phyloP scores from a whole-genome alignment of 1,284 basidiomycete species.

The Mycena sp. region DNA sequence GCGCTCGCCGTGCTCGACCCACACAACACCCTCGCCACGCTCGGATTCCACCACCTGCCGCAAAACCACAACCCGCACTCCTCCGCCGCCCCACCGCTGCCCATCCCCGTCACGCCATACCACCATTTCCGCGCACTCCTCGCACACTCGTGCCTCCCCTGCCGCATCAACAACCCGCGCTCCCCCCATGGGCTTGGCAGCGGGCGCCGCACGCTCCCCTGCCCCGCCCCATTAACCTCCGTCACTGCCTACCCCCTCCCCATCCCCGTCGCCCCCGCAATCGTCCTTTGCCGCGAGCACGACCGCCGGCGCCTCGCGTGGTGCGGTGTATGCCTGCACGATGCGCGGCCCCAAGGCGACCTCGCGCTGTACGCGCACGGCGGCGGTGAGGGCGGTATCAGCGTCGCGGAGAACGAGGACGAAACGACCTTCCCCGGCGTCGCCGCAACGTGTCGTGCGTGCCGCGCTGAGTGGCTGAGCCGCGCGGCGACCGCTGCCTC shows the following conservation, averaged over 20 bases:
- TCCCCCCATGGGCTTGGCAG: slow-evolving; percentile 51
- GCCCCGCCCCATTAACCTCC: too few species aligned
- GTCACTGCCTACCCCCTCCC: too few species aligned
- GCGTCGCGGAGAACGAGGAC: too few species aligned
- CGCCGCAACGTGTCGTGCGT: slow-evolving; percentile 13
- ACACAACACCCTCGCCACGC: slow-evolving; percentile 49
- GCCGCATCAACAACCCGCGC: slow-evolving; percentile 70
- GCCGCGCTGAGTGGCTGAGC: slow-evolving; percentile 27
- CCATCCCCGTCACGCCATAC: slow-evolving; percentile 45
- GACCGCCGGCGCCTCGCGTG: slow-evolving; percentile 57
- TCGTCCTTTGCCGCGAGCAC: slow-evolving; percentile 72
- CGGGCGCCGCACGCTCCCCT: slow-evolving; percentile 54
- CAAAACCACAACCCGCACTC: slow-evolving; percentile 26
- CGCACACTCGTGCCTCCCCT: slow-evolving; percentile 64
- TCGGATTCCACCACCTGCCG: slow-evolving; percentile 42
- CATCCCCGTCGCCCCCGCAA: too few species aligned
- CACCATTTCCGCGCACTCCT: slow-evolving; percentile 53
- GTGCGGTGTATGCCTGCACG: slow-evolving; percentile 76
- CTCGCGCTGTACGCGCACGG: too few species aligned
- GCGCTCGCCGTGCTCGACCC: slow-evolving; percentile 65
- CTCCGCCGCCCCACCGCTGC: slow-evolving; percentile 37
- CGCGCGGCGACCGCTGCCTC: too few species aligned
- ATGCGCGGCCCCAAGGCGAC: too few species aligned
- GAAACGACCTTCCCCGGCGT: slow-evolving; percentile 9
- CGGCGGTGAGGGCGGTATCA: too few species aligned